Base-by-base conservation (phyloP, 768 basidiomycete genomes). In the Rhizopogon sp. region DNA sequence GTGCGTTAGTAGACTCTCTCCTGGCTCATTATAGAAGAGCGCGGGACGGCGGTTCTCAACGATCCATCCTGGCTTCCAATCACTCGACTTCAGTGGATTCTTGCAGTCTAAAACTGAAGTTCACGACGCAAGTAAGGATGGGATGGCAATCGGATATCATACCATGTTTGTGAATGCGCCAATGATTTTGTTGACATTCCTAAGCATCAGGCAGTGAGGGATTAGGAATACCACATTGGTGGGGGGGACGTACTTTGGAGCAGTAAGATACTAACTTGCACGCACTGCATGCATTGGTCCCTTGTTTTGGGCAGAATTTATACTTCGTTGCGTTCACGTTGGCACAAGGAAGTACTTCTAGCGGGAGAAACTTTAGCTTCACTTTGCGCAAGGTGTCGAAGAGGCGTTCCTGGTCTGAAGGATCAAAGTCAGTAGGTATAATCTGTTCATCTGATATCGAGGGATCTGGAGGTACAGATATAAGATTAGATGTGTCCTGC, bases 221-320 rank as follows among this genome's bases (percentile, higher is more conserved):
- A 53, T n/a, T 17, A 7, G 11, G 28, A 25, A 2, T 17, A 20
- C 11, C 8, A 22, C 16, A 7, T 10, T 11, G 35, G 20, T 6
- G 2, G 20, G 10, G n/a, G 1, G 6, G 44, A 1, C 62, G 39
- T 45, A 61, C 66, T 56, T 65, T 72, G 8, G 77, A 79, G 58
- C 78, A 79, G 56, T 79, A 79, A 17, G 71, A 72, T 1, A 77
- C 76, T 14, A 78, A 59, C 47, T 57, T 70, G 59, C 77, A 78
- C 20, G 59, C 52, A 31, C 61, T 55, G 43, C 67, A 69, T 9
- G 65, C 51, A 25, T 60, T 55, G 16, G 59, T 70, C 5, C 74
- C 76, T 9, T 60, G 64, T 0, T 70, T 65, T 13, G 59, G 43
- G 54, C 75, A 76, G 20, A 22, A 50, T 13, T 41, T 53, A 45